phyloP scores from a whole-genome alignment of 805 yeast species.

The Yamadazyma philogaea region DNA sequence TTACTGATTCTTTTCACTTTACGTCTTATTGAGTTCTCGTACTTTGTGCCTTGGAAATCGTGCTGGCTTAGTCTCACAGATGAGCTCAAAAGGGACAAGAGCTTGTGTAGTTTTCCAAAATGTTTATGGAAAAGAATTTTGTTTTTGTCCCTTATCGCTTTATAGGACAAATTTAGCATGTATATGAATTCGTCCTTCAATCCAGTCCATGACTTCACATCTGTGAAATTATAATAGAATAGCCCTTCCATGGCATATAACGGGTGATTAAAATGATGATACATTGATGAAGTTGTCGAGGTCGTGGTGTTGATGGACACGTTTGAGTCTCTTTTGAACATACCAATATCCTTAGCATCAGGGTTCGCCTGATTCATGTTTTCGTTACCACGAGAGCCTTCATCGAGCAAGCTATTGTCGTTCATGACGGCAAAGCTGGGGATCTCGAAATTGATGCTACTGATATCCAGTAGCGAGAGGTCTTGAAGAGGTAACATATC shows the following conservation, averaged over 20 bases:
- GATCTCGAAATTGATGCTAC: constrained; percentile 20
- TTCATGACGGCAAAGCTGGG: constrained; percentile 20
- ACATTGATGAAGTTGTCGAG: constrained; percentile 17
- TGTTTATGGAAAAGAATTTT: constrained; percentile 52
- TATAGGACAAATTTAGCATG: constrained; percentile 46
- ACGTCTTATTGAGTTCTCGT: constrained; percentile 45
- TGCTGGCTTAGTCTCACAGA: constrained; percentile 53
- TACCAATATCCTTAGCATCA: constrained; percentile 1
- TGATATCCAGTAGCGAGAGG: constrained; percentile 19
- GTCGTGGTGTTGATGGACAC: constrained; percentile 22
- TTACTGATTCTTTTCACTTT: constrained; percentile 51
- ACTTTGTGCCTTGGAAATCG: constrained; percentile 47
- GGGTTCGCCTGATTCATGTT: background rate
- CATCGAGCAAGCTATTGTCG: constrained; percentile 7
- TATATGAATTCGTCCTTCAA: constrained; percentile 47
- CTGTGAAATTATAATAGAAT: constrained; percentile 60
- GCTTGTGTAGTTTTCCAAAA: constrained; percentile 50
- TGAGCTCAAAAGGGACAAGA: constrained; percentile 51
- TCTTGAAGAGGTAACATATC: constrained; percentile 52
- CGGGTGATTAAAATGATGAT: constrained; percentile 42
- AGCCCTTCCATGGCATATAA: constrained; percentile 38
- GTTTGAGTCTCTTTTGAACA: constrained; percentile 37
- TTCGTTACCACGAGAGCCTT: background rate
- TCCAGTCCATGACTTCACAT: constrained; percentile 59
- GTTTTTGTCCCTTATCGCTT: constrained; percentile 50